Evolutionary conservation across 2,329 filamentous ascomycete species (phyloP).

Genomic region (Gremmenia infestans): DNA sequence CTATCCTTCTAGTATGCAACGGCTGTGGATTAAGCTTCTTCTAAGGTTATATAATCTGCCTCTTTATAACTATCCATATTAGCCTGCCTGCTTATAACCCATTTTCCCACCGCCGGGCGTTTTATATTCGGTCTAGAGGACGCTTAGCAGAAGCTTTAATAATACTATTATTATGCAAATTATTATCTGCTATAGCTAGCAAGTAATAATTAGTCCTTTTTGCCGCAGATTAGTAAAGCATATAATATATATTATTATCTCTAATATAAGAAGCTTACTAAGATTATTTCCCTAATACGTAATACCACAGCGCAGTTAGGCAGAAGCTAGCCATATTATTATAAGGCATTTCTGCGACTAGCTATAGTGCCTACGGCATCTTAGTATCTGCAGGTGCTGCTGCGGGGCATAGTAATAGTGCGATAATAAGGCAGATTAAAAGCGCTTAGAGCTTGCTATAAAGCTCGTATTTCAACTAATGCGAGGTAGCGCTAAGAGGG

Average conservation of each 20-base stretch:
- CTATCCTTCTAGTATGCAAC: slow-evolving; percentile 17
- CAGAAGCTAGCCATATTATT: slow-evolving; percentile 3
- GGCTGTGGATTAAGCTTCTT: too few relatives aligned
- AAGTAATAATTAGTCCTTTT: slow-evolving; percentile 13
- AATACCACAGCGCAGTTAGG: slow-evolving; percentile 6
- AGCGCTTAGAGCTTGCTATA: too few relatives aligned
- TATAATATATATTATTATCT: too few relatives aligned
- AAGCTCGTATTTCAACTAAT: too few relatives aligned
- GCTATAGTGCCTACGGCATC: too few relatives aligned
- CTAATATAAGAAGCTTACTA: slow-evolving; percentile 16
- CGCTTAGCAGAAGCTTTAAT: slow-evolving; percentile 17
- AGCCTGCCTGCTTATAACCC: slow-evolving; percentile 13
- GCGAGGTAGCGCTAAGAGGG: too few relatives aligned
- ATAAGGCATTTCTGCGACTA: slow-evolving; percentile 14
- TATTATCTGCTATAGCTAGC: slow-evolving; percentile 11
- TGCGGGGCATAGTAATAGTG: too few relatives aligned
- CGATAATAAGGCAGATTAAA: too few relatives aligned
- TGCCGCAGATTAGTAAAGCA: slow-evolving; percentile 15
- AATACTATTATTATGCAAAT: slow-evolving; percentile 18
- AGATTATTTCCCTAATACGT: slow-evolving; percentile 9
- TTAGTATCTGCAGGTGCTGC: too few relatives aligned
- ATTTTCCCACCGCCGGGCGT: slow-evolving; percentile 12
- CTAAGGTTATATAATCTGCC: too few relatives aligned
- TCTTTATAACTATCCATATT: slow-evolving; percentile 9
- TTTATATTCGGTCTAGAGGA: slow-evolving; percentile 16